phyloP scores from a whole-genome alignment of 495 filamentous ascomycete species.

The Neurospora africana region DNA sequence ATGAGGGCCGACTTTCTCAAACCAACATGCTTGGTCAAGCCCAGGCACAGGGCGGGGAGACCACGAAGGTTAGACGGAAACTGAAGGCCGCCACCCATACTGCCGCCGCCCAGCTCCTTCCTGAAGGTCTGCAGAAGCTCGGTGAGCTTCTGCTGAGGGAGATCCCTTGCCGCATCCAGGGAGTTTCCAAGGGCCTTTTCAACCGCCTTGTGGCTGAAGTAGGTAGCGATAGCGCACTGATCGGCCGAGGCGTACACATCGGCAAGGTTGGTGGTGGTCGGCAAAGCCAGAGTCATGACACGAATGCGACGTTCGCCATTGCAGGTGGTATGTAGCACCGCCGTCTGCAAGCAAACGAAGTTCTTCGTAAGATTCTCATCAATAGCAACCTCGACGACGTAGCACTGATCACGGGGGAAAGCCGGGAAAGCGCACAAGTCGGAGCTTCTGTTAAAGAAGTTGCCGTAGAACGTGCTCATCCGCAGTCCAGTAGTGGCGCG shows the following conservation, averaged over 20 bases:
- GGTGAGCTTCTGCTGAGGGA: constrained; percentile 79
- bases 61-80: constrained; percentile 87
- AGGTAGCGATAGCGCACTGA: constrained; percentile 82
- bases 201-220: constrained; percentile 95
- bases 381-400: constrained; percentile 98
- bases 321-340: constrained; percentile 93
- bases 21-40: constrained; percentile 90
- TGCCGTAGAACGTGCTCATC: constrained; percentile 97
- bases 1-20: constrained; percentile 93
- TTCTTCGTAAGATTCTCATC: constrained; percentile 89
- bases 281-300: constrained; percentile 85
- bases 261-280: constrained; percentile 80
- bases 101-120: constrained; percentile 92
- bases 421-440: constrained; percentile 97
- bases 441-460: constrained; percentile 96
- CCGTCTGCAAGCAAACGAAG: constrained; percentile 92
- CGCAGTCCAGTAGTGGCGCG: constrained; percentile 88
- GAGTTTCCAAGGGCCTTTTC: constrained; percentile 78
- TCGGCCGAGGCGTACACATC: constrained; percentile 93
- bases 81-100: constrained; percentile 87
- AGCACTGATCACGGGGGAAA: constrained; percentile 92
- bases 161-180: constrained; percentile 81
- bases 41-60: constrained; percentile 82
- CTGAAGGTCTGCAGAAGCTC: constrained; percentile 91
- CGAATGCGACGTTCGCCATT: constrained; percentile 92